Evolutionary conservation across 148 eudicot genomes (phyloP), one percentile per base, ranked within the genome.

Genomic region (Cornus florida): DNA sequence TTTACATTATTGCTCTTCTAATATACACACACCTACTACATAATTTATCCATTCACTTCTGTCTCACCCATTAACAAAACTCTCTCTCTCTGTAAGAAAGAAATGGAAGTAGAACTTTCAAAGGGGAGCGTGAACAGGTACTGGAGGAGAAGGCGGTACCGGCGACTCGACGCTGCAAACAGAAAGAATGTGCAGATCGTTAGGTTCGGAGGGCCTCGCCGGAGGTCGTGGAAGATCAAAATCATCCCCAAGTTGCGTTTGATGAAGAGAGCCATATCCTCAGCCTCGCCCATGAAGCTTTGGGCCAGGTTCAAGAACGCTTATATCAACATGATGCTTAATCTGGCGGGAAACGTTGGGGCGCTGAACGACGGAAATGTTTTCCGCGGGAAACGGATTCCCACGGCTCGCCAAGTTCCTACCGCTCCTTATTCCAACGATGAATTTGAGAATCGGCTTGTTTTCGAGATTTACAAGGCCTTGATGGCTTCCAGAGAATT

Each of bases 121-220:
- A 77, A 76, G 59, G 88, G 88, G 3, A 59, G 71, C 33, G 56
- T 41, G 11, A 81, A 69, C 32, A 88, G 82, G 78, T 84, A 81
- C 33, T 85, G 90, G 87, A 86, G 79, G 32, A 88, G 84, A 77
- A 86, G 82, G 10, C 84, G 84, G 10, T 90, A 93, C 82, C 70
- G 75, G 70, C 86, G 88, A 24, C 75, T 90, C 16, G 79, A 85
- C 59, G 81, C 84, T 7, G 24, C 83, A 22, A 70, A 66, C 71
- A 70, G 78, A 17, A 89, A 84, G 73, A 87, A 81, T 13, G 57
- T 81, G n/a, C 82, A 82, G 78, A 82, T 85, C 1, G 80, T 86
- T 0, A 74, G 72, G 76, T 64, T 93, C 4, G 83, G 82, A 22
- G 82, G 90, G 14, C 33, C 70, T 1, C 62, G 53, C 0, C 78